Conservation (phyloP, 352 stramenopile genomes). For the Phytophthora pistaciae region DNA sequence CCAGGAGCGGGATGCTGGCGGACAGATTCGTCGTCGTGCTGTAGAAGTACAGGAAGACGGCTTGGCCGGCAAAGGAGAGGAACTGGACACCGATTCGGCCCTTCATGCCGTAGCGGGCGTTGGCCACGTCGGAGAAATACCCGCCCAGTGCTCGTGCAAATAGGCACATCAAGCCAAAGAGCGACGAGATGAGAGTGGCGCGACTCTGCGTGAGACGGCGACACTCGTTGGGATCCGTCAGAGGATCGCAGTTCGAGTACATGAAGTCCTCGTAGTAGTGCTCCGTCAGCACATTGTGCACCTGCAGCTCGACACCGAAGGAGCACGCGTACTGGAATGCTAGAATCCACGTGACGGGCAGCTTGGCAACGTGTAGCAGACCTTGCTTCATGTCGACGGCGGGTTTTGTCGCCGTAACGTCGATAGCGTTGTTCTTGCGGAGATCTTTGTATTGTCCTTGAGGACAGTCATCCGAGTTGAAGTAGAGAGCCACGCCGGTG, state of each 20-base stretch:
- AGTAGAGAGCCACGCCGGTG: slow-evolving; percentile 71
- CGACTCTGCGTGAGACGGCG: slow-evolving; percentile 37
- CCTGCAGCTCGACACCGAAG: slow-evolving; percentile 95
- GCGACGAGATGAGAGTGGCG: slow-evolving; percentile 88
- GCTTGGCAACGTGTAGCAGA: slow-evolving; percentile 49
- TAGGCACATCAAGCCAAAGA: slow-evolving; percentile 95
- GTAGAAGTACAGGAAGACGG: slow-evolving; percentile 88
- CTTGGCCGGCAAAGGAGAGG: slow-evolving; percentile 76
- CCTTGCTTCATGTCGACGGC: slow-evolving; percentile 38
- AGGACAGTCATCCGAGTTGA: slow-evolving; percentile 91
- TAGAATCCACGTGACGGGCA: slow-evolving; percentile 89
- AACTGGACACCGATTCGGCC: slow-evolving; percentile 89
- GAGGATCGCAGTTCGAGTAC: slow-evolving; percentile 53
- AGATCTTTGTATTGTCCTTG: slow-evolving; percentile 94
- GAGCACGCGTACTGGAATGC: slow-evolving; percentile 94
- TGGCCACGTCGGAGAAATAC: slow-evolving; percentile 82
- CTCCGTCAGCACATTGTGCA: slow-evolving; percentile 93
- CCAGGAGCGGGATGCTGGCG: slow-evolving; percentile 78
- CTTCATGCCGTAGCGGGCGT: slow-evolving; percentile 80
- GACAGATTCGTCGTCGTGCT: slow-evolving; percentile 54
- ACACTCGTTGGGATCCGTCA: slow-evolving; percentile 36
- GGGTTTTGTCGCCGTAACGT: slow-evolving; percentile 24
- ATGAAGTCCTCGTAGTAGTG: slow-evolving; percentile 93
- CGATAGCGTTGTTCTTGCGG: slow-evolving; percentile 26
- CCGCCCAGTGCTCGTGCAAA: slow-evolving; percentile 92